phyloP scores from a whole-genome alignment of 139 green algal species.

The Chlamydomonas urium region DNA sequence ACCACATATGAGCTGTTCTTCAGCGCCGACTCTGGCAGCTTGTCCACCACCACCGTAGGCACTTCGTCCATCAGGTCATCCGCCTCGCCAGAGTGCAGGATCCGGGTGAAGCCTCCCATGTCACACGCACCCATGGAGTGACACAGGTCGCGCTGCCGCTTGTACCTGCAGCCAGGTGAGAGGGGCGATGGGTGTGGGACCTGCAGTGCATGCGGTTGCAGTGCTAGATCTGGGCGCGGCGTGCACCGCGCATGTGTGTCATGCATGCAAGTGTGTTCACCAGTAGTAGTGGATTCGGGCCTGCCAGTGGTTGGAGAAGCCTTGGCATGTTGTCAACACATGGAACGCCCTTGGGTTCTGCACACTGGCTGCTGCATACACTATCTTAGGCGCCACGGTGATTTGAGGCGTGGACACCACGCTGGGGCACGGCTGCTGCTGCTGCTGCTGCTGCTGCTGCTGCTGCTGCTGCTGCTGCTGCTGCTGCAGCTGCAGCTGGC shows the following conservation, averaged over 20 bases:
- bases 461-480: no score
- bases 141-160: slow-evolving; percentile 16
- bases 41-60: slow-evolving; percentile 85
- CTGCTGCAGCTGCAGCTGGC: no score
- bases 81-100: slow-evolving; percentile 82
- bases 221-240: not conserved
- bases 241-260: not conserved
- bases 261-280: slow-evolving; percentile 26
- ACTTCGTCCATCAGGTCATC: slow-evolving; percentile 19
- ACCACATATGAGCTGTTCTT: slow-evolving; percentile 78
- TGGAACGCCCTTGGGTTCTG: slow-evolving; percentile 56
- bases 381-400: not conserved
- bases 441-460: no score
- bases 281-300: slow-evolving; percentile 37
- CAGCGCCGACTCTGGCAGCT: slow-evolving; percentile 60
- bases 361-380: not conserved
- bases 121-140: not conserved
- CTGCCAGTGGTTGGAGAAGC: slow-evolving; percentile 72
- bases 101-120: slow-evolving; percentile 88
- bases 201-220: slow-evolving; percentile 1
- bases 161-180: slow-evolving; percentile 14
- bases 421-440: not conserved
- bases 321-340: slow-evolving; percentile 69
- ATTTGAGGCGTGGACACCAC: not conserved
- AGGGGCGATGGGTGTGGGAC: not conserved